A percentile compares a stretch with the other conserved stretches of the same genome.
Evolutionary conservation across 2,329 filamentous ascomycete species (phyloP).

Genomic region (Arthroderma sp.): DNA sequence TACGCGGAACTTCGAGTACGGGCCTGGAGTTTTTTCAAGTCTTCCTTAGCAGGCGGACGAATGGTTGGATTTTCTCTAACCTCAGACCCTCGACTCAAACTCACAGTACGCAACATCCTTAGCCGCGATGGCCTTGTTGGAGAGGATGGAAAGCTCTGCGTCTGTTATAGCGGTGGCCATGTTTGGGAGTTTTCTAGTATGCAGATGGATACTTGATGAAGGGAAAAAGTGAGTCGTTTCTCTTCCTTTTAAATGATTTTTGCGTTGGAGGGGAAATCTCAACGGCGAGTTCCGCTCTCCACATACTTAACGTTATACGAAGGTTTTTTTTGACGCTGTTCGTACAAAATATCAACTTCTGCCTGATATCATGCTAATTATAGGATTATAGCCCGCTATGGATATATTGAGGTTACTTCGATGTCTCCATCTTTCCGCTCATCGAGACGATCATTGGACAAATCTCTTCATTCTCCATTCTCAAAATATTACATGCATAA

Average conservation of each 20-base stretch:
- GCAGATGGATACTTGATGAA: not conserved
- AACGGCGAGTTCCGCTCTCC: no score
- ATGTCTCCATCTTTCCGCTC: no score
- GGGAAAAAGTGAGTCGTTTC: not conserved
- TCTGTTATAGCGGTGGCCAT: slow-evolving; percentile 35
- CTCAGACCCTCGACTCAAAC: slow-evolving; percentile 13
- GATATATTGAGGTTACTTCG: no score
- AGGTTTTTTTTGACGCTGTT: no score
- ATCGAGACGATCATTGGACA: no score
- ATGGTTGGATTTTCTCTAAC: not conserved
- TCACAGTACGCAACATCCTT: slow-evolving; percentile 71
- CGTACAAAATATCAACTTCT: no score
- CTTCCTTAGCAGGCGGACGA: no score
- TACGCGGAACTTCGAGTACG: slow-evolving; percentile 85
- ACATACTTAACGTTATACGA: no score
- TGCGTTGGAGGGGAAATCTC: not conserved
- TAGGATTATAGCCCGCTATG: no score
- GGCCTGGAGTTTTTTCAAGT: slow-evolving; percentile 34
- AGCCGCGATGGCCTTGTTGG: slow-evolving; percentile 50
- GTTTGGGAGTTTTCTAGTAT: slow-evolving; percentile 3
- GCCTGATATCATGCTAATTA: no score
- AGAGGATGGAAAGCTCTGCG: slow-evolving; percentile 52
- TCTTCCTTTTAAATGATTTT: not conserved
- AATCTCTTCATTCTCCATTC: no score
- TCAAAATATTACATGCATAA: no score